A percentile compares a stretch with the other conserved stretches of the same genome.
phyloP scores from a whole-genome alignment of 176 grass and related monocot genomes.

The Musa itinerans region DNA sequence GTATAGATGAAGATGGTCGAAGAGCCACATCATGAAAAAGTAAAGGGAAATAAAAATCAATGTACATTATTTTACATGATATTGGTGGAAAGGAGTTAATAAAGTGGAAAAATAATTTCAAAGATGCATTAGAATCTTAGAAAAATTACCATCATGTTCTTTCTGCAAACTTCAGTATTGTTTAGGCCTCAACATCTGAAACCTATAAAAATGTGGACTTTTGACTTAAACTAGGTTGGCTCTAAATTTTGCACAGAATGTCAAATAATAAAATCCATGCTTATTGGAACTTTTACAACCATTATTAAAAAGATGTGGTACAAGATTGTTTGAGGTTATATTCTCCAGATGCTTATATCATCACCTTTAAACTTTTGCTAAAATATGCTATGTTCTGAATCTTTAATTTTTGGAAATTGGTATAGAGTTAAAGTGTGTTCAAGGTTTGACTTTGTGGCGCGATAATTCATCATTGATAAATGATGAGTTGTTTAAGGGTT shows the following conservation, averaged over 20 bases:
- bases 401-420: conserved; percentile 13
- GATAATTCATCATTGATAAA: conserved; percentile 53
- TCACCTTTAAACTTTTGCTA: neutral
- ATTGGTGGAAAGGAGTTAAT: no score
- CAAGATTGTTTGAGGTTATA: neutral
- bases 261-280: neutral
- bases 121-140: no score
- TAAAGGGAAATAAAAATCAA: no score
- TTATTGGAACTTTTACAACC: neutral
- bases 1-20: no score
- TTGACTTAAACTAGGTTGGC: neutral
- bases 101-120: no score
- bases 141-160: no score
- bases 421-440: conserved; percentile 65
- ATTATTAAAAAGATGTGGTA: neutral
- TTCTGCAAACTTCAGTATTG: no score
- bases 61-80: no score
- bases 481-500: conserved; percentile 72
- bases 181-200: no score
- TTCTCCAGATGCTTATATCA: neutral
- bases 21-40: no score
- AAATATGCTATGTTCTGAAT: neutral
- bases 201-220: neutral
- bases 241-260: neutral
- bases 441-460: conserved; percentile 63